These are phyloP conservation scores for Globisporangium abappressorium DNA, from an alignment of 352 stramenopile genomes.

Conservation along the genomic window DNA sequence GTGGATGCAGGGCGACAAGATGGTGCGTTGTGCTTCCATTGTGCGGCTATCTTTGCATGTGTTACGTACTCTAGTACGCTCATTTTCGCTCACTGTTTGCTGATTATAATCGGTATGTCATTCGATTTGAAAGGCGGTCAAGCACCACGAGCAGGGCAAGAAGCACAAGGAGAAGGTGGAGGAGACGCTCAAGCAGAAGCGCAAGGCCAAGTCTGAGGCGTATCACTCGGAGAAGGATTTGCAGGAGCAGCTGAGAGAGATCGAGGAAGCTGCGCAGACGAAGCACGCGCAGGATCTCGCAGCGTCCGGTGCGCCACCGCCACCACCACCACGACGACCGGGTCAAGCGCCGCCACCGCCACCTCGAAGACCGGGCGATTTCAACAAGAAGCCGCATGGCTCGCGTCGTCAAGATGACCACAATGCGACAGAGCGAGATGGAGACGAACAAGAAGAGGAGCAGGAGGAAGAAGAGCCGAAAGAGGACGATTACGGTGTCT, in stretches of 20 bases:
- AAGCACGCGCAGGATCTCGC: constrained; percentile 16
- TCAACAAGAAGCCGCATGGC: not conserved
- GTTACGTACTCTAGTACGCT: not conserved
- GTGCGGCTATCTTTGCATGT: not conserved
- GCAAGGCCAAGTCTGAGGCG: constrained; percentile 65
- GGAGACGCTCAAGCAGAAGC: constrained; percentile 66
- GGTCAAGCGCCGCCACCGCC: constrained; percentile 31
- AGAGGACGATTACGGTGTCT: constrained; percentile 71
- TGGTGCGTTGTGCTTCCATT: constrained; percentile 26
- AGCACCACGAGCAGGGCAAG: constrained; percentile 75
- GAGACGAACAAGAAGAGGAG: constrained; percentile 12
- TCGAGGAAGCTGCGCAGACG: constrained; percentile 40
- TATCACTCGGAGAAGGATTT: constrained; percentile 52
- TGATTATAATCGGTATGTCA: not conserved
- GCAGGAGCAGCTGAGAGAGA: constrained; percentile 62
- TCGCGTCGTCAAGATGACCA: not conserved
- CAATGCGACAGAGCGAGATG: not conserved
- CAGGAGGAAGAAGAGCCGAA: constrained; percentile 31
- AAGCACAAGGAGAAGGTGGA: constrained; percentile 78
- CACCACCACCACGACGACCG: constrained; percentile 3
- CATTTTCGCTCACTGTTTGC: not conserved
- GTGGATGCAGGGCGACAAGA: constrained; percentile 81
- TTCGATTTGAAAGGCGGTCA: constrained; percentile 52
- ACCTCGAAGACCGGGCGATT: constrained; percentile 14
- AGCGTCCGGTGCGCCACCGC: not conserved